These are phyloP conservation scores for Combretum micranthum DNA, from an alignment of 345 rosid species.

Conservation along the genomic window DNA sequence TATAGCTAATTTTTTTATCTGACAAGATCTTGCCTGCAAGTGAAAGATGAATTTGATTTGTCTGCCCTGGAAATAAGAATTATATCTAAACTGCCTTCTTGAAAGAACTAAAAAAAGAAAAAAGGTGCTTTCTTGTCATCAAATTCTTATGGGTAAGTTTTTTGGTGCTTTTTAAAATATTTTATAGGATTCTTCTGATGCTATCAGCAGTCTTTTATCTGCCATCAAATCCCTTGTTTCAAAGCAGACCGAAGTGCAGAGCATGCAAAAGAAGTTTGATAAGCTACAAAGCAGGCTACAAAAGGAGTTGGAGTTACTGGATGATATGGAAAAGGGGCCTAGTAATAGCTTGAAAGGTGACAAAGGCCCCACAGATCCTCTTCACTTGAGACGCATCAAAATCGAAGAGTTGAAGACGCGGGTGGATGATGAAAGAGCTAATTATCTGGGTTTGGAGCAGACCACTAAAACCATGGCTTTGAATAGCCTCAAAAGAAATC, in stretches of 20 bases:
- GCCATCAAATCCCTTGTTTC: constrained; percentile 46
- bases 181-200: constrained; percentile 58
- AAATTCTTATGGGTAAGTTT: too few relatives aligned
- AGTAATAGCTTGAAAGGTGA: constrained; percentile 30
- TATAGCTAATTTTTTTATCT: too few relatives aligned
- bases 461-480: constrained; percentile 52
- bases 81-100: too few relatives aligned
- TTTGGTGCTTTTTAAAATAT: background rate
- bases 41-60: too few relatives aligned
- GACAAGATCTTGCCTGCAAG: too few relatives aligned
- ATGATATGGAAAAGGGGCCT: constrained; percentile 54
- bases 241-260: constrained; percentile 60
- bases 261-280: constrained; percentile 28
- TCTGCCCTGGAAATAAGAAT: too few relatives aligned
- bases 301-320: constrained; percentile 44
- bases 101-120: too few relatives aligned
- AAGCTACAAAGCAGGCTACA: constrained; percentile 30
- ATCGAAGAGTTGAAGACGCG: constrained; percentile 45
- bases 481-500: constrained; percentile 60
- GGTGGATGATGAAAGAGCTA: constrained; percentile 46
- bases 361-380: constrained; percentile 66
- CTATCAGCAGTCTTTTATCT: constrained; percentile 51
- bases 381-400: constrained; percentile 56
- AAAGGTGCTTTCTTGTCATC: too few relatives aligned
- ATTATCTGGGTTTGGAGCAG: constrained; percentile 41